A percentile compares a stretch with the other conserved stretches of the same genome.
phyloP scores from a whole-genome alignment of 352 stramenopile genomes.

The Phytophthora pistaciae region DNA sequence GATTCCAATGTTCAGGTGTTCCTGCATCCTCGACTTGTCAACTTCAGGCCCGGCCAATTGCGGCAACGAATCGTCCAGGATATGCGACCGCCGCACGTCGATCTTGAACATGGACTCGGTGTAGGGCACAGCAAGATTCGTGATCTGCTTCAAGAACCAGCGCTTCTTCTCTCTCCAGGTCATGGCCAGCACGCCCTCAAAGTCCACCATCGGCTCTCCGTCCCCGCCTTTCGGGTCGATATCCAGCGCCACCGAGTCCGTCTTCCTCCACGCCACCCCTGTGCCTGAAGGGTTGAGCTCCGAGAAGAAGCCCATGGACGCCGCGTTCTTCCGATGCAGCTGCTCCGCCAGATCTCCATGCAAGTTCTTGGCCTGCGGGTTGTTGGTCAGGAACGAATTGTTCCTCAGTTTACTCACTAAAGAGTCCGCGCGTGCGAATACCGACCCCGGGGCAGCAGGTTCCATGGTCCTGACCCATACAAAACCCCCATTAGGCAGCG shows the following conservation, averaged over 20 bases:
- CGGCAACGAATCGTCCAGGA: constrained; percentile 76
- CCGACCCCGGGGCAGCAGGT: constrained; percentile 13
- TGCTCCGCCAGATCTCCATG: constrained; percentile 64
- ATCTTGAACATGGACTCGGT: constrained; percentile 72
- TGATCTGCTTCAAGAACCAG: constrained; percentile 82
- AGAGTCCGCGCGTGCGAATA: constrained; percentile 48
- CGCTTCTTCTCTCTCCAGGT: constrained; percentile 77
- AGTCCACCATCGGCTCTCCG: constrained; percentile 51
- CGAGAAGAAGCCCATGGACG: constrained; percentile 75
- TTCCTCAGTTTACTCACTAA: constrained; percentile 64
- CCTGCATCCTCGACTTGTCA: constrained; percentile 43
- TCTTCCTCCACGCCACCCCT: constrained; percentile 59
- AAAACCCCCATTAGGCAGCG: constrained; percentile 62
- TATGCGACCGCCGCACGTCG: constrained; percentile 54
- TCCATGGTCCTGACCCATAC: constrained; percentile 70
- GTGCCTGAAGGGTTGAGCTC: constrained; percentile 59
- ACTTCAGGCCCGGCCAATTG: constrained; percentile 48
- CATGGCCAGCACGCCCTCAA: constrained; percentile 77
- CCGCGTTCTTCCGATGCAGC: constrained; percentile 81
- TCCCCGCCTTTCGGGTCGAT: constrained; percentile 42
- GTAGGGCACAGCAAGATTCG: constrained; percentile 60
- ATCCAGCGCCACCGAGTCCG: constrained; percentile 54
- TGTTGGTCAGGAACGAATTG: constrained; percentile 68
- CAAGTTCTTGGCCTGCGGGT: constrained; percentile 51
- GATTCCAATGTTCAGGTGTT: constrained; percentile 85